Evolutionary conservation across 2,329 filamentous ascomycete species (phyloP), one percentile per base, ranked within the genome.

Genomic region (Aspergillus sojae): DNA sequence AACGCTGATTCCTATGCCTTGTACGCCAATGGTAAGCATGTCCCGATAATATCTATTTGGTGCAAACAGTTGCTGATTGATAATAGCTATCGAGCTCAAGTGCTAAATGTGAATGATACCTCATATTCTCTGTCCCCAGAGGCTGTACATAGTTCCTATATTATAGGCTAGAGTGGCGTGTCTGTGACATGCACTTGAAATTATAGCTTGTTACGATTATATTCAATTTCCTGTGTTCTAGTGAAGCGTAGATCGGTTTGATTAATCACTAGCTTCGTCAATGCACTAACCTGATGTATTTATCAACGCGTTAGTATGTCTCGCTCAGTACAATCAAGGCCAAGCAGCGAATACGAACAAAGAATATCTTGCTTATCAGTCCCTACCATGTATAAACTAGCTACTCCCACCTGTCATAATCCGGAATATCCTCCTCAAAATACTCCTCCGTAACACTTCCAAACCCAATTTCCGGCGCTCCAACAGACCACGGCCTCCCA

Each of bases 1-100:
- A 89, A 91, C 66, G 89, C 89, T 21, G 89, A 91, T 71, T 85
- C 84, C 0, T 89, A 82, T 70, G 82, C 83, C 7, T 74, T 86
- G 34, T 86, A 82, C 67, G 82, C 85, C 21, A 85, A 85, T 67
- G 82, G 75, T 75, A 67, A 65, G 72, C 71, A 50, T 23, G 26
- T 1, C 28, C 28, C 12, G 6, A 28, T 7, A 14, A 19, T 23
- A 14, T n/a, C 5, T 23, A 14, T 36, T 34, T n/a, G 12, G 4
- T 26, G 5, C 45, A 10, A n/a, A 34, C 30, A 54, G 9, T 14
- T 36, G n/a, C 52, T 54, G 10, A 54, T 30, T 36, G n/a, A 26
- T 23, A 21, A 19, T 36, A 54, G 52, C 52, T n/a, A 54, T 54
- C 30, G 52, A 54, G 19, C 30, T 54, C 19, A 54, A 54, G 52